Evolutionary conservation across 805 yeast species (phyloP).

Genomic region (Monosporozyma yasuniensis): DNA sequence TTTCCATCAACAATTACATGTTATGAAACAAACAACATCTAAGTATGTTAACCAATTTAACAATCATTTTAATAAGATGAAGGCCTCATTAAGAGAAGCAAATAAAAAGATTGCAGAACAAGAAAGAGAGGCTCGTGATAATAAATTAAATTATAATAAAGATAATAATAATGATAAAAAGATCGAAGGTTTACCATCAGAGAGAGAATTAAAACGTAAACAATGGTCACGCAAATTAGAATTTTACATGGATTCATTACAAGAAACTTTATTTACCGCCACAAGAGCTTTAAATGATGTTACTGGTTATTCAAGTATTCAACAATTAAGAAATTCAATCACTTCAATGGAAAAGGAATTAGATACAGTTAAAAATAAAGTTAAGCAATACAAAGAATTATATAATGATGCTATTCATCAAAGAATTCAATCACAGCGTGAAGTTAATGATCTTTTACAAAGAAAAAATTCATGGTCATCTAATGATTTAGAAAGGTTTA

Average conservation of each 20-base stretch:
- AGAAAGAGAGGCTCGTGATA: constrained; percentile 30
- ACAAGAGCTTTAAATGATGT: constrained; percentile 73
- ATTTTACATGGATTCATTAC: constrained; percentile 45
- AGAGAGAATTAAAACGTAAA: constrained; percentile 33
- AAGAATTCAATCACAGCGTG: constrained; percentile 66
- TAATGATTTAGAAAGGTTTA: constrained; percentile 73
- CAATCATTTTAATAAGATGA: constrained; percentile 24
- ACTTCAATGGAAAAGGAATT: constrained; percentile 45
- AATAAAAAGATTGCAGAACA: constrained; percentile 32
- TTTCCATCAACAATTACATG: neutral
- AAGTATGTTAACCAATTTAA: constrained; percentile 8
- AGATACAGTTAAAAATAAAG: constrained; percentile 38
- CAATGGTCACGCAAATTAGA: constrained; percentile 38
- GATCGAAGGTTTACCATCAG: constrained; percentile 38
- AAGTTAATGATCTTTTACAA: constrained; percentile 78
- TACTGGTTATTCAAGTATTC: constrained; percentile 84
- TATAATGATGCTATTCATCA: constrained; percentile 54
- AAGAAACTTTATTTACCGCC: constrained; percentile 49
- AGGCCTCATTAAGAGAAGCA: constrained; percentile 30
- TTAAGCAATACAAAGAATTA: constrained; percentile 39
- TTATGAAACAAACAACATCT: constrained; percentile 8
- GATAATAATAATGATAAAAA: constrained; percentile 27
- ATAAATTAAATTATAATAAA: constrained; percentile 29
- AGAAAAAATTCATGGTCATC: constrained; percentile 78
- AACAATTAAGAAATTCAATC: constrained; percentile 55